Percentiles rank a stretch among this genome's conserved stretches.
Evolutionary conservation across 2,329 filamentous ascomycete genomes (phyloP).

Genomic region (Lasiodiplodia citricola): DNA sequence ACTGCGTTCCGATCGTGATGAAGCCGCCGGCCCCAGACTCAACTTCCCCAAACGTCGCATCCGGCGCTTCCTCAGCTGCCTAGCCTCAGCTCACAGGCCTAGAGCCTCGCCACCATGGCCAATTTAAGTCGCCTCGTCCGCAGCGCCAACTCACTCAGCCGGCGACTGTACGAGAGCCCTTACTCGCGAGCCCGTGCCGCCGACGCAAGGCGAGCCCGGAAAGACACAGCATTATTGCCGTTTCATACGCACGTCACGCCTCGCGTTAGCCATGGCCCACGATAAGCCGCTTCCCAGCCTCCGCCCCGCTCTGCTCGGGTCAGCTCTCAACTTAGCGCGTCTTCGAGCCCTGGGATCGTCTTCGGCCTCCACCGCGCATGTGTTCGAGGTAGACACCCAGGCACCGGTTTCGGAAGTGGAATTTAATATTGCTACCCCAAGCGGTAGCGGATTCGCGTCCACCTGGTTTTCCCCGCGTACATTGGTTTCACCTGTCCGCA

Average conservation of each 20-base stretch:
- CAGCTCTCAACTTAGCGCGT: constrained; percentile 5
- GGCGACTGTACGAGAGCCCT: neutral
- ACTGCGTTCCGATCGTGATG: constrained; percentile 18
- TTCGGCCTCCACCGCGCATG: neutral
- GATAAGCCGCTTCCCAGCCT: constrained; percentile 14
- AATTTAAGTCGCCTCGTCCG: neutral
- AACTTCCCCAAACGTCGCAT: neutral
- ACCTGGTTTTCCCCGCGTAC: neutral
- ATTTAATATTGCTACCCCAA: neutral
- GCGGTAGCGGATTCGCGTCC: neutral
- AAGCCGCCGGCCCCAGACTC: neutral
- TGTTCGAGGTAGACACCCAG: constrained; percentile 5
- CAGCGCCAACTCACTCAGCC: neutral
- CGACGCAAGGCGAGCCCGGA: constrained; percentile 11
- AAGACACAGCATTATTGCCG: neutral
- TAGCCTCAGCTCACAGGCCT: neutral
- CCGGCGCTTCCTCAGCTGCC: constrained; percentile 6
- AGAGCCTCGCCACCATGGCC: neutral
- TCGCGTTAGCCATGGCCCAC: neutral
- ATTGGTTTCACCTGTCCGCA: neutral
- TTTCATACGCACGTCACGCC: constrained; percentile 13
- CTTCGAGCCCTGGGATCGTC: constrained; percentile 5
- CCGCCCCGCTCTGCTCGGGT: constrained; percentile 12
- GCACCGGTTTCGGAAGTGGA: neutral
- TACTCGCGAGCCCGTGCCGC: constrained; percentile 13